Base-by-base conservation (phyloP, 148 eudicot genomes). In the Rhododendron vialii region DNA sequence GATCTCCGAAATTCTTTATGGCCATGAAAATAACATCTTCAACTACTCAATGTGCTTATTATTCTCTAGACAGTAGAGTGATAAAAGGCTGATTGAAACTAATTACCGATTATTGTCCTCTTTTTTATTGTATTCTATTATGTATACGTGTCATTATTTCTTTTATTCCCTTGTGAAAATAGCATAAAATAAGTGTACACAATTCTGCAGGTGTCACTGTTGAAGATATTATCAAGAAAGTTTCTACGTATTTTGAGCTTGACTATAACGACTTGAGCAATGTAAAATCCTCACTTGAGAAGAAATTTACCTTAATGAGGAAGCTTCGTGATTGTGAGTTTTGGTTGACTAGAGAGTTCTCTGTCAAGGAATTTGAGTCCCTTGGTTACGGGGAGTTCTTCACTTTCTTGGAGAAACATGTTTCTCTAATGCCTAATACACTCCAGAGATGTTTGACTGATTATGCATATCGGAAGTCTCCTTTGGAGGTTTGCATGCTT, bases 311-410 rank as follows among this genome's bases (percentile, higher is more conserved):
- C 86, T 86, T 91, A 69, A 84, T 91, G 84, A 90, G 94, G 89
- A 92, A 91, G 86, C 91, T 97, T 65, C 87, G 85, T 86, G 73
- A 84, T 45, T 95, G 96, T 87, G 98, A 94, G 89, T 48, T 61
- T 86, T 97, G 99, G 99, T 85, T 97, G 88, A 85, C 86, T 80
- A 85, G 91, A 86, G 93, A 93, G 83, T 95, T 93, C 88, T 92
- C 92, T 48, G 95, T 95, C 8, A 80, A 92, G 86, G 88, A 93
- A 41, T 97, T 97, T 74, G 91, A 91, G 86, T 92, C 91, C 82
- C 93, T 97, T 91, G 98, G 98, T 85, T 89, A 93, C 89, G 99
- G 99, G 87, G 95, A 94, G 4, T 92, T 90, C 86, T 88, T 89
- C 82, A 81, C 75, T 33, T 94, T 94, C 87, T 11, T 95, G 59